A percentile compares a stretch with the other conserved stretches of the same genome.
Conservation (phyloP, 163 green algal genomes). For the Coccomyxa subellipsoidea region DNA sequence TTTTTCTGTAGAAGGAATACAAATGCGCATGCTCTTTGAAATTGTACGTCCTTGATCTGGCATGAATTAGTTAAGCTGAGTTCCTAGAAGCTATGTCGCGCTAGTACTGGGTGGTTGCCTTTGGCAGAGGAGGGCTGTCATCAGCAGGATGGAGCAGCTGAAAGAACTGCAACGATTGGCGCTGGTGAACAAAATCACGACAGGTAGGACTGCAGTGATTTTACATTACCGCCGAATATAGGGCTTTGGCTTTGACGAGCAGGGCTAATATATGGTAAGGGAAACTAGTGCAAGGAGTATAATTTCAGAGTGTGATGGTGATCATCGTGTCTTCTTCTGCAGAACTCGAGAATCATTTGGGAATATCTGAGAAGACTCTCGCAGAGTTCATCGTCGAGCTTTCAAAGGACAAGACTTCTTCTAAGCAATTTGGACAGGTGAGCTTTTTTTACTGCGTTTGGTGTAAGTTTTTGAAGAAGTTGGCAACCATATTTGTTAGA, state of each 20-base stretch:
- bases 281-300: too few relatives aligned
- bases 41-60: too few relatives aligned
- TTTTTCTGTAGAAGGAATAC: too few relatives aligned
- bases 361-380: slow-evolving; percentile 88
- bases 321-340: slow-evolving; percentile 13
- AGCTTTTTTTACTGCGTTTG: slow-evolving; percentile 3
- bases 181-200: slow-evolving; percentile 90
- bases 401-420: slow-evolving; percentile 46
- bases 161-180: slow-evolving; percentile 78
- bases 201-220: slow-evolving; percentile 52
- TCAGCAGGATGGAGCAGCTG: background rate
- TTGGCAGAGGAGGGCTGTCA: background rate
- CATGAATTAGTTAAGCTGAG: too few relatives aligned
- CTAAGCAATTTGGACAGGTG: slow-evolving; percentile 60
- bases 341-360: slow-evolving; percentile 93
- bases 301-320: too few relatives aligned
- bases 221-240: too few relatives aligned
- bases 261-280: too few relatives aligned
- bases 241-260: too few relatives aligned
- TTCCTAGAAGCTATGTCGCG: background rate
- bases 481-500: background rate
- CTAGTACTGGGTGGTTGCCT: background rate
- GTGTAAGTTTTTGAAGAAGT: too few relatives aligned
- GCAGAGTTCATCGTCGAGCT: slow-evolving; percentile 93
- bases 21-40: too few relatives aligned